Percentiles rank a stretch among this genome's conserved stretches.
phyloP scores from a whole-genome alignment of 108 stramenopile genomes.

The Cyclotella cryptica region DNA sequence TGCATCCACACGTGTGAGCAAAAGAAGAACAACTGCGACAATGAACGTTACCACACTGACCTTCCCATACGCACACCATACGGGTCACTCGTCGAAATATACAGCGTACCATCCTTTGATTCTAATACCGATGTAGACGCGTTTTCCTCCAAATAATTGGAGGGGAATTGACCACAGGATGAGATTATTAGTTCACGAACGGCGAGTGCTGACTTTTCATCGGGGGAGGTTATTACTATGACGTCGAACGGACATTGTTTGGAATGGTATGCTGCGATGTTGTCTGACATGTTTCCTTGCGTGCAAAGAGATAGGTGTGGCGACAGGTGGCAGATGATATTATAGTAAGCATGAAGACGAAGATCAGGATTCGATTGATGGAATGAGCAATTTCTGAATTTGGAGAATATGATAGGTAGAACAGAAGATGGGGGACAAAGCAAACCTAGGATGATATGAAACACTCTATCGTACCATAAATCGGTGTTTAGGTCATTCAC shows the following conservation, averaged over 20 bases:
- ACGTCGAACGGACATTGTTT: constrained; percentile 54
- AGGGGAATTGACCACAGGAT: constrained; percentile 29
- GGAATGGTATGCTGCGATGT: neutral
- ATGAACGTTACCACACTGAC: neutral
- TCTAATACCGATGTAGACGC: neutral
- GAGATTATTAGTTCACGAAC: constrained; percentile 35
- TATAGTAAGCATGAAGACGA: too few relatives aligned
- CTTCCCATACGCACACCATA: constrained; percentile 66
- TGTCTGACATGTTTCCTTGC: too few relatives aligned
- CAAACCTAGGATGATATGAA: too few relatives aligned
- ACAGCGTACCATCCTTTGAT: constrained; percentile 23
- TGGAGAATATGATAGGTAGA: too few relatives aligned
- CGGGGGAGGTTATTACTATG: constrained; percentile 67
- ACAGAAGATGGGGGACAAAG: too few relatives aligned
- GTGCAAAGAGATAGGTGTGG: too few relatives aligned
- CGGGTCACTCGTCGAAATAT: constrained; percentile 77
- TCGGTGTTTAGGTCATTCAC: too few relatives aligned
- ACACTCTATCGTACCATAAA: too few relatives aligned
- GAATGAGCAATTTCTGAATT: too few relatives aligned
- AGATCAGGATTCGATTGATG: too few relatives aligned
- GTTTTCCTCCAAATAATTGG: neutral
- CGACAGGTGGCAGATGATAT: too few relatives aligned
- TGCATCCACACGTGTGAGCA: neutral
- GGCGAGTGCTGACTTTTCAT: constrained; percentile 51
- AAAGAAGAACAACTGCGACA: neutral